These are phyloP conservation scores for Nakataea oryzae DNA, from an alignment of 2,329 filamentous ascomycete genomes.

Conservation along the genomic window DNA sequence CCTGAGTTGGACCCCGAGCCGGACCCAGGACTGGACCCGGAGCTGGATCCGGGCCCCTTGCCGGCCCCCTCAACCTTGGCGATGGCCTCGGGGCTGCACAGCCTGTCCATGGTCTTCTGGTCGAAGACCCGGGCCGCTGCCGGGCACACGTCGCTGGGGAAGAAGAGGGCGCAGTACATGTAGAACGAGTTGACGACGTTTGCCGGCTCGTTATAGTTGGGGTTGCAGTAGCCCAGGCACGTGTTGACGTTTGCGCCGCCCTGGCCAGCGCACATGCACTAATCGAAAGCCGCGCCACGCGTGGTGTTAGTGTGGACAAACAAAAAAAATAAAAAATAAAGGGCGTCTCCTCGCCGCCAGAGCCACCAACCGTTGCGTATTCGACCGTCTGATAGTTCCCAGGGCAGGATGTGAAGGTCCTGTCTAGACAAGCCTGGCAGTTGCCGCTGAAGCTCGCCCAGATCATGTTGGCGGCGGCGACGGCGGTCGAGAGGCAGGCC, in stretches of 20 bases:
- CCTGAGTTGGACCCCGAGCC: not conserved
- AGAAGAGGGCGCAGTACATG: slow-evolving; percentile 3
- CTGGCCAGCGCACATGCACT: not conserved
- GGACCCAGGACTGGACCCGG: not conserved
- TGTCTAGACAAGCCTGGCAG: not conserved
- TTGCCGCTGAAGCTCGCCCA: not conserved
- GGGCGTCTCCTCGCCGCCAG: no score
- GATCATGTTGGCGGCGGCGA: not conserved
- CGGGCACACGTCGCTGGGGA: not conserved
- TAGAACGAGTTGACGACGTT: not conserved
- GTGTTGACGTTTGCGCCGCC: not conserved
- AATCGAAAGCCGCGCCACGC: not conserved
- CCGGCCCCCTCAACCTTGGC: not conserved
- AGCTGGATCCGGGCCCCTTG: not conserved
- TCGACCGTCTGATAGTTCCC: not conserved
- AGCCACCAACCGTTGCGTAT: not conserved
- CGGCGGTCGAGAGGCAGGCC: not conserved
- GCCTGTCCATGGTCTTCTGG: not conserved
- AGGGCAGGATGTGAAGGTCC: not conserved
- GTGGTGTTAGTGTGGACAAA: no score
- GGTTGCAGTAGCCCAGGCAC: slow-evolving; percentile 1
- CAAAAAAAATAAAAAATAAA: not conserved
- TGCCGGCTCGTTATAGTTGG: not conserved
- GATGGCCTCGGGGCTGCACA: not conserved
- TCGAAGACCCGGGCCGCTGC: not conserved